Evolutionary conservation across 345 rosid species (phyloP), one percentile per base, ranked within the genome.

Genomic region (Erucastrum elatum): DNA sequence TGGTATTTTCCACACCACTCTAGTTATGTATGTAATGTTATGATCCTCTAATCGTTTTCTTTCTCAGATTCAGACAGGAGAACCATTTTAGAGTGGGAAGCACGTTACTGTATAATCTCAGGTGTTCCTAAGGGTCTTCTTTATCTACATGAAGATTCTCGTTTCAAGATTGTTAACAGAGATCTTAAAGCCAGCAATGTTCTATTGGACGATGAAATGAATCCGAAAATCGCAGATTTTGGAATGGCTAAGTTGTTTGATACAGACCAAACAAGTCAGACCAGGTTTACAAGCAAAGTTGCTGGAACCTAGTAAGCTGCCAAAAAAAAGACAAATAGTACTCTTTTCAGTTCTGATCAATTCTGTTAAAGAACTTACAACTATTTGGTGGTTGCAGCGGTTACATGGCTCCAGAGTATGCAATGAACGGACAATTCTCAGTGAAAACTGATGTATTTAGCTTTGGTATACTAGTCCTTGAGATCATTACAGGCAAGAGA

Each of bases 191-290:
- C 55, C n/a, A 49, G 55, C 55, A 49, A 49, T 49, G 17, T 49
- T 71, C 80, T 87, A 31, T 35, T 87, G 34, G 90, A 84, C 27
- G 21, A 33, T 5, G 80, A 76, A 0, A 85, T 88, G 88, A 84
- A 81, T 44, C 88, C 92, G 0, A 85, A 87, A 46, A 87, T 88
- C 1, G 83, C 88, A 3, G 92, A 88, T 70, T 88, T 88, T 66
- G 92, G 92, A 46, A 77, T 81, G 64, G 87, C 88, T 16, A 86
- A 86, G 29, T 71, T 82, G 0, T 82, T 86, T 65, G 82, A 74
- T 0, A 78, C 77, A 12, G 74, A 35, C 60, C 82, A 88, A 75
- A 71, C 75, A 0, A 4, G 8, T 53, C 81, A 64, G 29, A 69
- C 75, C 21, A 79, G 64, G n/a, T 83, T 82, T 62, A 85, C 88